Evolutionary conservation across 2,329 filamentous ascomycete genomes (phyloP).

Genomic region (Colletotrichum sp.): DNA sequence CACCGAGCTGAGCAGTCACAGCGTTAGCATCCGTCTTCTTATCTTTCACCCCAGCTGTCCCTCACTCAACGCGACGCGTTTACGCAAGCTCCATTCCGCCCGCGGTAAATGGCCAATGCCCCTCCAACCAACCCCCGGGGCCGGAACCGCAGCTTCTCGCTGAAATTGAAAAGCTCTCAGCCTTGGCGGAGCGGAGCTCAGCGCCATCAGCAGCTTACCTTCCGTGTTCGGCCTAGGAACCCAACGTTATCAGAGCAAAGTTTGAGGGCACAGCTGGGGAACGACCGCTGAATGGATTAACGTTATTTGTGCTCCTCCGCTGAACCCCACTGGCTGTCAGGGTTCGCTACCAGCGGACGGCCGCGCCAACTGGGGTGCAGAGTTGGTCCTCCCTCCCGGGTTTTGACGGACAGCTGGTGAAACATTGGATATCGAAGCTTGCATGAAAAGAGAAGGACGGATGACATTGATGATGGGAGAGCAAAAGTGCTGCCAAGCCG

Average conservation of each 20-base stretch:
- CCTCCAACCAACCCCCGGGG: background rate
- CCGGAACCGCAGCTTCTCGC: background rate
- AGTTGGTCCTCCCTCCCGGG: background rate
- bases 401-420: background rate
- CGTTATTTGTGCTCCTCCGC: conserved; percentile 3
- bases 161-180: background rate
- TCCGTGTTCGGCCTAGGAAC: conserved; percentile 6
- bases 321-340: background rate
- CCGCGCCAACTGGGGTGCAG: background rate
- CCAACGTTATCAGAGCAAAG: conserved; percentile 2
- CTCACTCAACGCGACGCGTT: background rate
- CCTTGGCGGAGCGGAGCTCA: background rate
- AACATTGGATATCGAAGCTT: background rate
- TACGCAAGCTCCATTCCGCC: background rate
- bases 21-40: background rate
- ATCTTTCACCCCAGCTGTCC: background rate
- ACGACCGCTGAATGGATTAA: conserved; percentile 3
- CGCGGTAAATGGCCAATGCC: background rate
- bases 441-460: conserved; percentile 4
- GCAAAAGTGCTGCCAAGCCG: background rate
- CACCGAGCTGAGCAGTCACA: background rate
- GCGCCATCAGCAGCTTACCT: background rate
- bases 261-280: background rate
- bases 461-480: background rate
- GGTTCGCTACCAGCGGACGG: background rate